phyloP scores from a whole-genome alignment of 345 rosid genomes.

The Salix udensis region DNA sequence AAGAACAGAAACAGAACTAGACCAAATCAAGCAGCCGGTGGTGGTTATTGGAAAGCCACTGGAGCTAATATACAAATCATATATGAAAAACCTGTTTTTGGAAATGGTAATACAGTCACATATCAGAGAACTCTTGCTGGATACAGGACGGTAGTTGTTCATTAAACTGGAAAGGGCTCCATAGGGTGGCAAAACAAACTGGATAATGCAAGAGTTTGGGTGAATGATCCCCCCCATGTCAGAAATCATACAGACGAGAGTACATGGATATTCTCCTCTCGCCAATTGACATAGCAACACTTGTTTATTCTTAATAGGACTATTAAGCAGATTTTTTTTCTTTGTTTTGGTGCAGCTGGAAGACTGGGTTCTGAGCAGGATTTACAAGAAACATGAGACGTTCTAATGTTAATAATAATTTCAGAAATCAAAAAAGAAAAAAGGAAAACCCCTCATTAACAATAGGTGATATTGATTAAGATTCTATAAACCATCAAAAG shows the following conservation, averaged over 20 bases:
- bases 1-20: constrained; percentile 16
- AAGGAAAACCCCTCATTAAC: neutral
- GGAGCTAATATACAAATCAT: neutral
- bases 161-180: constrained; percentile 10
- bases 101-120: no score
- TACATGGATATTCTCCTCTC: neutral
- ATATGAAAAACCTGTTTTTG: neutral
- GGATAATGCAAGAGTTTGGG: constrained; percentile 27
- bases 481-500: neutral
- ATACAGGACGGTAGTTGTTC: constrained; percentile 10
- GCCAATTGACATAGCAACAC: neutral
- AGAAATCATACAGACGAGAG: constrained; percentile 9
- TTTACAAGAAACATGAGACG: constrained; percentile 14
- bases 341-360: constrained; percentile 18
- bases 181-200: constrained; percentile 16
- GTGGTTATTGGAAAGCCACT: constrained; percentile 26
- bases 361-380: constrained; percentile 23
- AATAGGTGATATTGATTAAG: neutral
- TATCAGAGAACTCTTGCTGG: neutral
- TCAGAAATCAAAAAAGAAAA: neutral
- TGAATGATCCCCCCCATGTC: neutral
- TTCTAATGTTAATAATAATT: neutral
- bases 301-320: neutral
- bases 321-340: neutral
- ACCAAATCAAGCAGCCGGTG: constrained; percentile 12